These are phyloP conservation scores for Sarocladium oryzae DNA, from an alignment of 2,329 filamentous ascomycete genomes.

Conservation along the genomic window DNA sequence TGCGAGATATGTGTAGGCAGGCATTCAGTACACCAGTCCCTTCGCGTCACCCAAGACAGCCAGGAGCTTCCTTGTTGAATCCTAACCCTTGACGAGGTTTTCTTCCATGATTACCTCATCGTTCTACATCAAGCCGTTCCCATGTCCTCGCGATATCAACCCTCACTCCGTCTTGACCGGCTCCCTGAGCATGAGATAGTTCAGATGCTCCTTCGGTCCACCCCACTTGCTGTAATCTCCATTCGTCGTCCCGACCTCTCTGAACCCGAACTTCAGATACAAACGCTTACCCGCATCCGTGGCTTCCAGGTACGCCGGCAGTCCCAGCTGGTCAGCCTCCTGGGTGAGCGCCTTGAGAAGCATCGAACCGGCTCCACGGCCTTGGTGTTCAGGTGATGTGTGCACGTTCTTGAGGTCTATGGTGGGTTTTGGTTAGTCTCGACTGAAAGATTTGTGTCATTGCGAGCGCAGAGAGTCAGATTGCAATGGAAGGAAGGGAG, in stretches of 20 bases:
- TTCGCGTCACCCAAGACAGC: too few species aligned
- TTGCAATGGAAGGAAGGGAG: neutral
- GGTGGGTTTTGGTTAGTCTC: neutral
- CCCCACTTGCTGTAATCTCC: constrained; percentile 24
- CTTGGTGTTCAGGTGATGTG: constrained; percentile 29
- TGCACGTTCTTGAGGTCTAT: constrained; percentile 32
- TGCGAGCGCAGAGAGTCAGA: too few species aligned
- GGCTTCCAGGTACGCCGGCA: constrained; percentile 31
- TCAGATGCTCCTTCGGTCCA: constrained; percentile 16
- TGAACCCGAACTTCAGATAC: constrained; percentile 30
- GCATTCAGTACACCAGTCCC: too few species aligned
- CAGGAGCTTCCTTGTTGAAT: too few species aligned
- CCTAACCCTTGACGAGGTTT: too few species aligned
- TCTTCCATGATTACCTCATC: too few species aligned
- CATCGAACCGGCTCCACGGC: constrained; percentile 11
- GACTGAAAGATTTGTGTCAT: neutral
- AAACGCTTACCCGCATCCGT: constrained; percentile 23
- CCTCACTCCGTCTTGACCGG: neutral
- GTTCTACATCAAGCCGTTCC: too few species aligned
- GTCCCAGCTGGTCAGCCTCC: constrained; percentile 28
- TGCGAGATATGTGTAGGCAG: too few species aligned
- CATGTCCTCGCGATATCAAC: too few species aligned
- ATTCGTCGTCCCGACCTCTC: constrained; percentile 20
- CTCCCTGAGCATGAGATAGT: constrained; percentile 20
- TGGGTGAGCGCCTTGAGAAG: constrained; percentile 26